phyloP scores from a whole-genome alignment of 495 filamentous ascomycete species.

The Viridothelium virens region DNA sequence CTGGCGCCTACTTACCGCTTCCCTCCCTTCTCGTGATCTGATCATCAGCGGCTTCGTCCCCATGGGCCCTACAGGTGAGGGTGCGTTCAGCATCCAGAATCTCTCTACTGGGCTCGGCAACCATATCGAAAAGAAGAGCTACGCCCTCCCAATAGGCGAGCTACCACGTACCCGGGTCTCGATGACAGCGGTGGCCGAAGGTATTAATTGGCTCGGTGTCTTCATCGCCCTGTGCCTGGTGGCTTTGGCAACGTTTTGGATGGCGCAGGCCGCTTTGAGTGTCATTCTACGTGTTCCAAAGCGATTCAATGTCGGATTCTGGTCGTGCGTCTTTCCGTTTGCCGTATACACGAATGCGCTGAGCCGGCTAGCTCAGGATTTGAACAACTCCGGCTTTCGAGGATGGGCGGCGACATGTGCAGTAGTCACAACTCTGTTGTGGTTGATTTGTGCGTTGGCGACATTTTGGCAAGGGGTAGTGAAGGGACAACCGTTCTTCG shows the following conservation, averaged over 20 bases:
- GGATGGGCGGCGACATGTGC: constrained; percentile 16
- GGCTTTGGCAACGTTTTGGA: constrained; percentile 18
- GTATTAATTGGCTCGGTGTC: constrained; percentile 19
- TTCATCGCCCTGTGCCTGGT: constrained; percentile 16
- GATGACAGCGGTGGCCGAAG: constrained; percentile 1
- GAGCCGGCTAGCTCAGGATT: constrained; percentile 9
- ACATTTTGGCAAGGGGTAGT: constrained; percentile 8
- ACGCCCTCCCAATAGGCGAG: background rate
- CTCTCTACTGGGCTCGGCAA: constrained; percentile 7
- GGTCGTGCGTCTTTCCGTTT: constrained; percentile 18
- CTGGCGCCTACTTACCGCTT: constrained; percentile 31
- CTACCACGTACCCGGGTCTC: background rate
- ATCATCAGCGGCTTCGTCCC: constrained; percentile 14
- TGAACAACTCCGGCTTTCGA: constrained; percentile 19
- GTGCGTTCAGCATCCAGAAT: constrained; percentile 15
- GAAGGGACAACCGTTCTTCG: constrained; percentile 11
- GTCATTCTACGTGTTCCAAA: constrained; percentile 14
- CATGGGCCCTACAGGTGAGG: constrained; percentile 6
- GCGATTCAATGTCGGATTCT: constrained; percentile 21
- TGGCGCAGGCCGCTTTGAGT: constrained; percentile 9
- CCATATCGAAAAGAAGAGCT: background rate
- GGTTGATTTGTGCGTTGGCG: constrained; percentile 17
- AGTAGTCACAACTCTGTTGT: constrained; percentile 13
- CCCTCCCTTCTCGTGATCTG: constrained; percentile 37
- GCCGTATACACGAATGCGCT: constrained; percentile 18